Evolutionary conservation across 2,329 filamentous ascomycete species (phyloP).

Genomic region (Xylaria polymorpha): DNA sequence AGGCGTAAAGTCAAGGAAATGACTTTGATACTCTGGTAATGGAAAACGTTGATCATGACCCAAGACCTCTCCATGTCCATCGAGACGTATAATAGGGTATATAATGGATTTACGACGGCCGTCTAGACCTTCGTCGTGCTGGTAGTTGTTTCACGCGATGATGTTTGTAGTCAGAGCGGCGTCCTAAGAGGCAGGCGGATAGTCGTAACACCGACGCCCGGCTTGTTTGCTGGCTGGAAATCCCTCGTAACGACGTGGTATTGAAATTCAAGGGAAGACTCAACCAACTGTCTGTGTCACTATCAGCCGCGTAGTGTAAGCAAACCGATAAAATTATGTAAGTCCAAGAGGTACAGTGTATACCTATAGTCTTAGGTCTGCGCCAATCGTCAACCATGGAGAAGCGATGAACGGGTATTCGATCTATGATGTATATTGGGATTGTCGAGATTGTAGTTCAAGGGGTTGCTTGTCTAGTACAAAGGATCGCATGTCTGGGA

Average conservation of each 20-base stretch:
- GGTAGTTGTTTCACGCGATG: background rate
- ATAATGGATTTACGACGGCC: background rate
- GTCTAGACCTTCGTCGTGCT: background rate
- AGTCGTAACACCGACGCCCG: constrained; percentile 17
- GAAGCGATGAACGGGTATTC: background rate
- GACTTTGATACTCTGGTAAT: background rate
- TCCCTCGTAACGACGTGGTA: background rate
- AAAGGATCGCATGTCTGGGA: background rate
- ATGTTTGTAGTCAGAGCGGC: constrained; percentile 9
- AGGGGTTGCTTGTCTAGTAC: background rate
- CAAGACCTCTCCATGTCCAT: background rate
- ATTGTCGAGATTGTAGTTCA: background rate
- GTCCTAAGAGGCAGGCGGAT: background rate
- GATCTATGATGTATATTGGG: background rate
- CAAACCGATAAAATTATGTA: background rate
- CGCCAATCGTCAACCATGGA: constrained; percentile 1
- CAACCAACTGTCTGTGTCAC: constrained; percentile 6
- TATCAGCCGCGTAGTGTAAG: constrained; percentile 4
- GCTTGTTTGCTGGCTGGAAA: constrained; percentile 6
- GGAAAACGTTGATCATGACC: background rate
- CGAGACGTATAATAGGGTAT: constrained; percentile 6
- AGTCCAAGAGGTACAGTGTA: background rate
- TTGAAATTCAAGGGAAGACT: background rate
- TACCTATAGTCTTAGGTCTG: background rate
- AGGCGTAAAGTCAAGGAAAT: background rate